Conservation (phyloP, 1,139 yeast genomes). For the Yamadazyma diddensiae region DNA sequence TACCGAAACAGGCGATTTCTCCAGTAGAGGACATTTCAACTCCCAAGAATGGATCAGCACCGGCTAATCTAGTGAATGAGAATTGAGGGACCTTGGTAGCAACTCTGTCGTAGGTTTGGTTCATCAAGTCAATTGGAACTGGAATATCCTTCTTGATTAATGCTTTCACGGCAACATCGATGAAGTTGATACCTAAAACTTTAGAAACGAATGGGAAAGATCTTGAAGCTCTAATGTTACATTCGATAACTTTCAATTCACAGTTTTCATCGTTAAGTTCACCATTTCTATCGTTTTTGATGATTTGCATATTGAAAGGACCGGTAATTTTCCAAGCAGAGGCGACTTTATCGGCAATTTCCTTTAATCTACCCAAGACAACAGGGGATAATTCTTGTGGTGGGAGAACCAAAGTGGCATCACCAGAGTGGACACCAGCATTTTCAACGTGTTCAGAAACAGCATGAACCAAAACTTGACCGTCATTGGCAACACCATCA, state of each 20-base stretch:
- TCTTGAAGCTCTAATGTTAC: conserved; percentile 97
- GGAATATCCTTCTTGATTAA: conserved; percentile 72
- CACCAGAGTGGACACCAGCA: conserved; percentile 99
- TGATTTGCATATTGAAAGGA: conserved; percentile 97
- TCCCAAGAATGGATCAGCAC: conserved; percentile 98
- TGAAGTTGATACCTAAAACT: conserved; percentile 90
- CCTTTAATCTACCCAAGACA: conserved; percentile 63
- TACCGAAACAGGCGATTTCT: conserved; percentile 96
- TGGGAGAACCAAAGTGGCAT: conserved; percentile 91
- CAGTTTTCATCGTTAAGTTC: conserved; percentile 50
- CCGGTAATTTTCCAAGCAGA: conserved; percentile 94
- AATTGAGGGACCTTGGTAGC: conserved; percentile 98
- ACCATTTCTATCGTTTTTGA: conserved; percentile 56
- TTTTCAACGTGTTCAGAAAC: conserved; percentile 97
- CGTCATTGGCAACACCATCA: conserved; percentile 92
- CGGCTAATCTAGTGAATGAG: conserved; percentile 95
- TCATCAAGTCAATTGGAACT: conserved; percentile 67
- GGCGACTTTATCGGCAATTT: conserved; percentile 89
- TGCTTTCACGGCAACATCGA: conserved; percentile 90
- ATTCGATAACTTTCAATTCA: conserved; percentile 87
- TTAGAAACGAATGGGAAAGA: conserved; percentile 98
- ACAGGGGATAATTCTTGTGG: conserved; percentile 70
- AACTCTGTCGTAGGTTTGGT: conserved; percentile 62
- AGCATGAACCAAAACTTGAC: conserved; percentile 88
- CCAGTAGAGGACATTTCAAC: conserved; percentile 99